Evolutionary conservation across 2,329 filamentous ascomycete genomes (phyloP), one percentile per base, ranked within the genome.

Genomic region (Diaporthe batatas): DNA sequence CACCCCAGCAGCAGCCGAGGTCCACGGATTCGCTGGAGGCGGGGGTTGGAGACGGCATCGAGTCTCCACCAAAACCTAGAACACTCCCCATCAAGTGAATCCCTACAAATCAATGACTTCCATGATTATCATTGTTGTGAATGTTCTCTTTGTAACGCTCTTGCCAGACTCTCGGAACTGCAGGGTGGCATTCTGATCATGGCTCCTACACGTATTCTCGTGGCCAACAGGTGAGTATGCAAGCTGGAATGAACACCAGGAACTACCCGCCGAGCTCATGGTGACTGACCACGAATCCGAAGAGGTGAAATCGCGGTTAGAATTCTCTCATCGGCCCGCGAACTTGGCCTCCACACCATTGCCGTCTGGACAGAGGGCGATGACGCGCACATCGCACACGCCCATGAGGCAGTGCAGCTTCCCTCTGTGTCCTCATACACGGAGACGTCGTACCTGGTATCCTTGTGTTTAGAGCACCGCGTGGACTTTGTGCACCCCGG

Each of bases 261-360:
- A 29, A 29, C 29, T 25, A 47, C 25, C 36, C 14, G 4, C n/a
- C 11, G 12, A 32, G 14, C 10, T 4, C 53, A 14, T 25, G 11
- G 68, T 90, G 89, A 82, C 68, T 34, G 23, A 53, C 23, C 18
- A 18, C 4, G 6, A 21, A 6, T 7, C n/a, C 10, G 5, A 2
- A 73, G 72, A 39, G 91, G 90, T 71, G 91, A 92, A 79, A 91
- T 92, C 68, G 90, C 90, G 70, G 86, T 89, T 2, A 85, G 90
- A 16, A 90, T 92, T 62, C 82, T 91, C 44, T 85, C 86, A 39
- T 85, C 90, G 71, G 88, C 88, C n/a, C 84, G 89, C 53, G 90
- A 92, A 79, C 82, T 91, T 3, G 82, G 81, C 16, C 82, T 91
- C 11, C 85, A 89, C 70, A 90, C 88, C 1, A 88, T 86, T 75